A percentile compares a stretch with the other conserved stretches of the same genome.
phyloP scores from a whole-genome alignment of 129 eudicot genomes.

The Glebionis coronaria region DNA sequence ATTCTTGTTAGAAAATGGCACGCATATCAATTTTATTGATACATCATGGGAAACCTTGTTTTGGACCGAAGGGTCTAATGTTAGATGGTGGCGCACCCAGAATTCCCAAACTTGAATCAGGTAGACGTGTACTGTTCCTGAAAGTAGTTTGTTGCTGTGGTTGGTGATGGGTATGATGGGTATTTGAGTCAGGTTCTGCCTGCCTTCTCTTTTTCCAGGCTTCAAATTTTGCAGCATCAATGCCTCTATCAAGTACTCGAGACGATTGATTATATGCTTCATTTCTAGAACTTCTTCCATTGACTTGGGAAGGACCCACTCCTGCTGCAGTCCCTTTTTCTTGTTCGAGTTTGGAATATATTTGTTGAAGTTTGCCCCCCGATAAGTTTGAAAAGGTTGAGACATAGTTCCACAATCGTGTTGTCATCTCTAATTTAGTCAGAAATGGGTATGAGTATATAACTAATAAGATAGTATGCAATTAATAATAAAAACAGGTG shows the following conservation, averaged over 20 bases:
- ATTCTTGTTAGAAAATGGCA: background rate
- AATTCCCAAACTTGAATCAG: conserved; percentile 66
- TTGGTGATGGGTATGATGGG: conserved; percentile 47
- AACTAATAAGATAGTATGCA: background rate
- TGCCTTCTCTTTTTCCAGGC: conserved; percentile 84
- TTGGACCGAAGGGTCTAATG: conserved; percentile 48
- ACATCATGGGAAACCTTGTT: conserved; percentile 60
- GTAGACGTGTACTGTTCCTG: conserved; percentile 40
- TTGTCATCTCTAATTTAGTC: conserved; percentile 65
- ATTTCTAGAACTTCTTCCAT: conserved; percentile 38
- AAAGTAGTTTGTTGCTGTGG: conserved; percentile 35
- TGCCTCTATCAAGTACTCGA: conserved; percentile 40
- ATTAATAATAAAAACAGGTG: too few relatives aligned
- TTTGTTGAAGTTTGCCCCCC: conserved; percentile 75
- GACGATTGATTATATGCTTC: conserved; percentile 41
- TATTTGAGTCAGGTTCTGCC: conserved; percentile 53
- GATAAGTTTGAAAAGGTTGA: conserved; percentile 83
- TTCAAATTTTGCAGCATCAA: conserved; percentile 73
- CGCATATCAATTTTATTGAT: conserved; percentile 17
- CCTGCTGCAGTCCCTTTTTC: conserved; percentile 64
- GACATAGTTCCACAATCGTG: conserved; percentile 87
- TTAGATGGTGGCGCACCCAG: conserved; percentile 85
- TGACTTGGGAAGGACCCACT: conserved; percentile 67
- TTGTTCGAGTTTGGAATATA: conserved; percentile 80
- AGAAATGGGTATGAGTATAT: background rate